Conservation (phyloP, 768 basidiomycete genomes). For the Trametes villosa region DNA sequence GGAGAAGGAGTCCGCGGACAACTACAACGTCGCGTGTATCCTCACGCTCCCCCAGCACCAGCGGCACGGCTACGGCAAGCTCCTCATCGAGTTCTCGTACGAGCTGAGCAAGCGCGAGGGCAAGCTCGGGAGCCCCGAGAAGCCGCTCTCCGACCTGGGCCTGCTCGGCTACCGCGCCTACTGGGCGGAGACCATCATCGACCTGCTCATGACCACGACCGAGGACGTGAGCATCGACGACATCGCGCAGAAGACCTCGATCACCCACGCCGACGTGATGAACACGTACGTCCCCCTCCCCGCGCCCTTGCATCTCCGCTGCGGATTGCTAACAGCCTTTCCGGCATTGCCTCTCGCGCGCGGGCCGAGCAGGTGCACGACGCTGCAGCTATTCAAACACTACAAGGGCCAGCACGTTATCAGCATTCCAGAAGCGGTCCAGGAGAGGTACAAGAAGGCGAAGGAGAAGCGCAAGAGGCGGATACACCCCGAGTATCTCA, state of each 20-base stretch:
- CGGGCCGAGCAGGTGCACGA: conserved; percentile 72
- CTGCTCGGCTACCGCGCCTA: conserved; percentile 92
- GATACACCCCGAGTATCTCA: conserved; percentile 78
- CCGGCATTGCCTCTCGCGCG: conserved; percentile 2
- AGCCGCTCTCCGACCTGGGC: conserved; percentile 94
- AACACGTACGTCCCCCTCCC: conserved; percentile 78
- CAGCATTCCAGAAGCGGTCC: conserved; percentile 85
- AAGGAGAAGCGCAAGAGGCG: conserved; percentile 76
- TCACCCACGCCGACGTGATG: conserved; percentile 96
- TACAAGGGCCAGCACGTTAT: conserved; percentile 95
- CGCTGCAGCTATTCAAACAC: conserved; percentile 92
- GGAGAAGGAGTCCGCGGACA: conserved; percentile 97
- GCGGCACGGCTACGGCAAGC: conserved; percentile 91
- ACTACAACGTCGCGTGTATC: conserved; percentile 99
- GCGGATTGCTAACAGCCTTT: conserved; percentile 23
- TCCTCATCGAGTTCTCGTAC: conserved; percentile 98
- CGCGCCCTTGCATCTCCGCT: not conserved
- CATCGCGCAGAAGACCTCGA: conserved; percentile 92
- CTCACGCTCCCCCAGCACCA: conserved; percentile 98
- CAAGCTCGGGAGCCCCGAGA: conserved; percentile 96
- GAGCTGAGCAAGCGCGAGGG: conserved; percentile 96
- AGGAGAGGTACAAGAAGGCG: conserved; percentile 89
- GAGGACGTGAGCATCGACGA: conserved; percentile 93
- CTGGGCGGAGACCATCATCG: conserved; percentile 97
- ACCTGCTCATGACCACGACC: conserved; percentile 71